Evolutionary conservation across 2,329 filamentous ascomycete species (phyloP).

Genomic region (Clarireedia monteithiana): DNA sequence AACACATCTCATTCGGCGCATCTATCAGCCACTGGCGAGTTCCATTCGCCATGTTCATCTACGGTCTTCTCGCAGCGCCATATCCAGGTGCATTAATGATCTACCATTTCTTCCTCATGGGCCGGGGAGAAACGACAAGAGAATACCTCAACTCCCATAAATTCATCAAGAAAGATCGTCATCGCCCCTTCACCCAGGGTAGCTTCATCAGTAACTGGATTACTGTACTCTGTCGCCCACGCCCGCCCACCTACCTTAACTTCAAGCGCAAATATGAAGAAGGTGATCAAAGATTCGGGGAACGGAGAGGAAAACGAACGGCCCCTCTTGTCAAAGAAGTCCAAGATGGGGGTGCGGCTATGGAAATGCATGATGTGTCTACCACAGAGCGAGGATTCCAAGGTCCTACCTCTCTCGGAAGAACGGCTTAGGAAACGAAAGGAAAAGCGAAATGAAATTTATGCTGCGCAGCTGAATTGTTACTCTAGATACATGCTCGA

Average conservation of each 20-base stretch:
- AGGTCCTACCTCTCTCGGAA: slow-evolving; percentile 35
- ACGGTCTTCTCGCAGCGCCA: slow-evolving; percentile 62
- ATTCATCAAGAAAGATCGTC: slow-evolving; percentile 84
- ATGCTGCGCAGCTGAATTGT: neutral
- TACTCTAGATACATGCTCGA: neutral
- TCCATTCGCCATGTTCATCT: slow-evolving; percentile 83
- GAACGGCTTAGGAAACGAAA: neutral
- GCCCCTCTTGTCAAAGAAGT: slow-evolving; percentile 41
- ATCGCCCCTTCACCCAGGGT: slow-evolving; percentile 80
- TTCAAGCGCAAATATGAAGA: slow-evolving; percentile 72
- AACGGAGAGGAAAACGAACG: slow-evolving; percentile 43
- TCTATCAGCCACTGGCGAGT: slow-evolving; percentile 67
- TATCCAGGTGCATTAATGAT: slow-evolving; percentile 79
- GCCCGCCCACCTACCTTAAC: slow-evolving; percentile 78
- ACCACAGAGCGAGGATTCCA: slow-evolving; percentile 39
- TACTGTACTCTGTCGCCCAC: slow-evolving; percentile 72
- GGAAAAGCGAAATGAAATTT: neutral
- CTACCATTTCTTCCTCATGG: slow-evolving; percentile 90
- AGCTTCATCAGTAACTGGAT: slow-evolving; percentile 70
- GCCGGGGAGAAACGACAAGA: slow-evolving; percentile 85
- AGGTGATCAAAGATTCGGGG: slow-evolving; percentile 78
- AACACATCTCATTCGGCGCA: slow-evolving; percentile 57
- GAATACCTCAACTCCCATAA: slow-evolving; percentile 97
- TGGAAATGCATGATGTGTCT: slow-evolving; percentile 54
- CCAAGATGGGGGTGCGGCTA: slow-evolving; percentile 55